phyloP scores from a whole-genome alignment of 2,329 filamentous ascomycete species.

The Boeremia lycopersici region DNA sequence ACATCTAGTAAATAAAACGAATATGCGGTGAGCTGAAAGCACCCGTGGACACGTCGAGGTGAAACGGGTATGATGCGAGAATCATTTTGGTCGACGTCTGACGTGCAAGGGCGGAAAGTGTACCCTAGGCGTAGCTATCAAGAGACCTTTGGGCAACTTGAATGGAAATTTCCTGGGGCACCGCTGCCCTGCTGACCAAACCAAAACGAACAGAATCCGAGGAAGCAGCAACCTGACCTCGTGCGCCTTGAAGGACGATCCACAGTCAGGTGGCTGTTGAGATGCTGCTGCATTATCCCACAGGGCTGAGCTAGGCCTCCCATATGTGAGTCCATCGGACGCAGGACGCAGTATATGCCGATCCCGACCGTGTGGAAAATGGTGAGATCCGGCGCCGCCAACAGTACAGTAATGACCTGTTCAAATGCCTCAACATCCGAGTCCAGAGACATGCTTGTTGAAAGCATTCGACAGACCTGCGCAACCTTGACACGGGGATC shows the following conservation, averaged over 20 bases:
- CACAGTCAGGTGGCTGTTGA: conserved; percentile 2
- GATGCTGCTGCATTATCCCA: not conserved
- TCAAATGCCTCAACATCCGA: not conserved
- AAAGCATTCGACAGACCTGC: not conserved
- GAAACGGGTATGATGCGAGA: not conserved
- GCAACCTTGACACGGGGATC: not conserved
- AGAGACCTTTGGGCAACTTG: no score
- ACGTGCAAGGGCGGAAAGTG: not conserved
- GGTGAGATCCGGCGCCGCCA: conserved; percentile 2
- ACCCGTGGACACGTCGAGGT: conserved; percentile 29
- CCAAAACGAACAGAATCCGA: not conserved
- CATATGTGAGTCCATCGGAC: no score
- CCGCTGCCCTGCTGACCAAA: not conserved
- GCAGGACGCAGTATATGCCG: not conserved
- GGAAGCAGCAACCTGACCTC: not conserved
- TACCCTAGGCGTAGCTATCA: no score
- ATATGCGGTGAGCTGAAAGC: conserved; percentile 28
- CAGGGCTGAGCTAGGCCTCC: no score
- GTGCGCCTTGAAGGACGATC: not conserved
- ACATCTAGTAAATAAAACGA: conserved; percentile 1
- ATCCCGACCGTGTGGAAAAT: not conserved
- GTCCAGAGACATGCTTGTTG: not conserved
- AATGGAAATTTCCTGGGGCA: no score
- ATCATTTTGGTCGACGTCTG: not conserved
- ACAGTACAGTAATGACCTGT: not conserved